Conservation (phyloP, 2,329 filamentous ascomycete species). For the Neonectria ditissima region DNA sequence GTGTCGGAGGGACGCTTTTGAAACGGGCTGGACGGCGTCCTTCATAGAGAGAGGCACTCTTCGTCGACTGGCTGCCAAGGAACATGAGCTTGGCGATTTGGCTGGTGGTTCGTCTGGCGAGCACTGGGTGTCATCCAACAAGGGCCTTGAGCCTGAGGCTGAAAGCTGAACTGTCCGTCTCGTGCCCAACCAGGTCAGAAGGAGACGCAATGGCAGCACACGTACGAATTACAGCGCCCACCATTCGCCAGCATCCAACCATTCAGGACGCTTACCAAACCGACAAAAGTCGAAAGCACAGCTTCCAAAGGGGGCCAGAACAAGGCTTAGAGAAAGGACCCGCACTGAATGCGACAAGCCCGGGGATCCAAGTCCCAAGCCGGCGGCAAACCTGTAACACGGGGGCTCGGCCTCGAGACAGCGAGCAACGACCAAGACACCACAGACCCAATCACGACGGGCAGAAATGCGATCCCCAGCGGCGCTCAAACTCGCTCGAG, state of each 20-base stretch:
- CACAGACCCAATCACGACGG: constrained; percentile 10
- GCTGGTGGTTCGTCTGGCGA: not conserved
- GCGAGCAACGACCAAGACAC: constrained; percentile 17
- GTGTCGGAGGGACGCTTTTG: constrained; percentile 17
- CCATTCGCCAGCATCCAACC: not conserved
- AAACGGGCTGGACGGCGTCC: constrained; percentile 17
- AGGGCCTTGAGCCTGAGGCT: not conserved
- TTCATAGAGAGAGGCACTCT: not conserved
- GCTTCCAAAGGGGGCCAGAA: constrained; percentile 1
- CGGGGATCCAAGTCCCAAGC: constrained; percentile 33
- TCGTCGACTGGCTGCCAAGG: not conserved
- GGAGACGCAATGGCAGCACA: not conserved
- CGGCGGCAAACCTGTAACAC: constrained; percentile 44
- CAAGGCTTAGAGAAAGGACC: constrained; percentile 1
- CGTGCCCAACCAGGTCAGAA: not conserved
- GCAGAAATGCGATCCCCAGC: not conserved
- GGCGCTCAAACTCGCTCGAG: constrained; percentile 21
- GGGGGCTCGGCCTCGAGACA: constrained; percentile 32
- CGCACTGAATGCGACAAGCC: constrained; percentile 32
- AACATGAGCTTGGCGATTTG: not conserved
- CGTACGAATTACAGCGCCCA: not conserved
- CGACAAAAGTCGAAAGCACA: not conserved
- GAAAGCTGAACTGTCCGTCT: not conserved
- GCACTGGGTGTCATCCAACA: not conserved
- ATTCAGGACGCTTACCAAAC: not conserved